These are phyloP conservation scores for Pseudocercospora musae DNA, from an alignment of 2,329 filamentous ascomycete genomes.

Conservation along the genomic window DNA sequence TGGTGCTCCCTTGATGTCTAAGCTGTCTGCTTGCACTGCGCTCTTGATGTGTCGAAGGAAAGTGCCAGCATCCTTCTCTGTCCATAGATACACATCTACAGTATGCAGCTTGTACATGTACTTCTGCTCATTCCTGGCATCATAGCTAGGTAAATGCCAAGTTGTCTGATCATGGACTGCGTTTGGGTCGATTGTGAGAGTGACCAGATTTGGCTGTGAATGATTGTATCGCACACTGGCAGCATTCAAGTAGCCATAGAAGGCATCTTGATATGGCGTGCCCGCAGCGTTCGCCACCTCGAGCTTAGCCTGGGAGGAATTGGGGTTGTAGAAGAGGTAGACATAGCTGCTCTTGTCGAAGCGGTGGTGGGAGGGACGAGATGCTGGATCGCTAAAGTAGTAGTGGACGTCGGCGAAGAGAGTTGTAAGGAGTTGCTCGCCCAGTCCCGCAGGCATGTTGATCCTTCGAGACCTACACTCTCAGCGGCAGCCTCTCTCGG, in stretches of 20 bases:
- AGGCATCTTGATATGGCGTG: slow-evolving; percentile 73
- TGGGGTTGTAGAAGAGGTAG: slow-evolving; percentile 73
- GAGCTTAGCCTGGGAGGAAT: slow-evolving; percentile 64
- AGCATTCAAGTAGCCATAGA: slow-evolving; percentile 61
- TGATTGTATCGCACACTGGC: slow-evolving; percentile 67
- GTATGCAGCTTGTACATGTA: slow-evolving; percentile 76
- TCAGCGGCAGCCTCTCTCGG: slow-evolving; percentile 19
- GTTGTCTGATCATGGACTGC: slow-evolving; percentile 47
- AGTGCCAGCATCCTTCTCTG: slow-evolving; percentile 64
- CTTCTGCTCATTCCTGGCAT: slow-evolving; percentile 69
- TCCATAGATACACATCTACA: slow-evolving; percentile 78
- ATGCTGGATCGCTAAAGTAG: slow-evolving; percentile 66
- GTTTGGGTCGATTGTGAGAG: slow-evolving; percentile 58
- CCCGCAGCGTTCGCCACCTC: slow-evolving; percentile 75
- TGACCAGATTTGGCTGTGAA: slow-evolving; percentile 69
- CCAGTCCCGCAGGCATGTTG: slow-evolving; percentile 48
- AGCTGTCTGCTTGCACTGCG: slow-evolving; percentile 59
- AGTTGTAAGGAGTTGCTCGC: slow-evolving; percentile 47
- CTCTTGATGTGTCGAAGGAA: slow-evolving; percentile 67
- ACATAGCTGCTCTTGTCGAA: slow-evolving; percentile 79
- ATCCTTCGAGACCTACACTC: slow-evolving; percentile 5
- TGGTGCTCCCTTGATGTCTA: slow-evolving; percentile 66
- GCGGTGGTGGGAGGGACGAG: slow-evolving; percentile 70
- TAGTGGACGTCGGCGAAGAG: slow-evolving; percentile 75
- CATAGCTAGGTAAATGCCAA: slow-evolving; percentile 73